A percentile compares a stretch with the other conserved stretches of the same genome.
Conservation (phyloP, 768 basidiomycete genomes). For the Pleurotus tuoliensis region DNA sequence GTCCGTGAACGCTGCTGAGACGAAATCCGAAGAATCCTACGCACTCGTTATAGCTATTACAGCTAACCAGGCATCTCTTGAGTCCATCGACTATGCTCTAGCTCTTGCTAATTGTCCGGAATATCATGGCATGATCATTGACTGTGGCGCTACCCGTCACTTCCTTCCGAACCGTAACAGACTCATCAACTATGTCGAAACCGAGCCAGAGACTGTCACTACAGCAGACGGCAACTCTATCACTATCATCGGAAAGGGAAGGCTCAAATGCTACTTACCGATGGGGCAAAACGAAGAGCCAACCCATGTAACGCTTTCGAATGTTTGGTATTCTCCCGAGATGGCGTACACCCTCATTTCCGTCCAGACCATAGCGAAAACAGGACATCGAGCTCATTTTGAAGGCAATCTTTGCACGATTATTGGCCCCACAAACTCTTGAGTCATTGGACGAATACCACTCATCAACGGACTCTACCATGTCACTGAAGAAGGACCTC, state of each 20-base stretch:
- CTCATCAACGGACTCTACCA: constrained; percentile 22
- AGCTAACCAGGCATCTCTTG: neutral
- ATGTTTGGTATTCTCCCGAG: constrained; percentile 22
- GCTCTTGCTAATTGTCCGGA: neutral
- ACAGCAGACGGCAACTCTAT: constrained; percentile 25
- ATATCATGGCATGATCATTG: constrained; percentile 13
- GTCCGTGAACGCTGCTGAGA: neutral
- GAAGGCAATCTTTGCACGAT: constrained; percentile 11
- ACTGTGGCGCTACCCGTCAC: constrained; percentile 29
- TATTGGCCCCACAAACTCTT: constrained; percentile 12
- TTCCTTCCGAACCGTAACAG: constrained; percentile 24
- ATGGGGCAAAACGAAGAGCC: constrained; percentile 11
- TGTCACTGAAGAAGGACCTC: neutral
- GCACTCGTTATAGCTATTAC: neutral
- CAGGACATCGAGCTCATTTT: constrained; percentile 14
- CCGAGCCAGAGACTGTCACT: constrained; percentile 16
- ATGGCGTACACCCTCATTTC: constrained; percentile 27
- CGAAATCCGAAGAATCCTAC: neutral
- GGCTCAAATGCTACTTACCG: constrained; percentile 21
- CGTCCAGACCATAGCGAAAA: constrained; percentile 14
- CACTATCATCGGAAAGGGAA: constrained; percentile 22
- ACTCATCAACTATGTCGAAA: constrained; percentile 21
- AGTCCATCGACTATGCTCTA: neutral
- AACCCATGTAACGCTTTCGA: constrained; percentile 16
- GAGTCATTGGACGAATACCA: constrained; percentile 14